These are phyloP conservation scores for Saccharomycopsis sp. DNA, from an alignment of 805 yeast genomes.

Conservation along the genomic window DNA sequence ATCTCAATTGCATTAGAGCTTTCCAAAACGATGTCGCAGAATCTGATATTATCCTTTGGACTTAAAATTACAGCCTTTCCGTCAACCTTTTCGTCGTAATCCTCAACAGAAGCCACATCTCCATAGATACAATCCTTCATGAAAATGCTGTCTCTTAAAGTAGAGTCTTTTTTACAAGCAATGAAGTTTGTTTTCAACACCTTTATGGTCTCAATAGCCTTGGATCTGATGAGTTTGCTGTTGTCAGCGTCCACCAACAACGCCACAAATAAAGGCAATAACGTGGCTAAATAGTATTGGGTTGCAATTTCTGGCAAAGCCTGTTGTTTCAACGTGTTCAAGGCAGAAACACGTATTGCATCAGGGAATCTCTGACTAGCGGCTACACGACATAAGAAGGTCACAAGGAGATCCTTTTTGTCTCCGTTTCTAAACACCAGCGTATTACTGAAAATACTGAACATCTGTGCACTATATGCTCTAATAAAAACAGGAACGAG, in stretches of 20 bases:
- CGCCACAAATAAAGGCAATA: constrained; percentile 53
- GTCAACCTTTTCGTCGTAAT: constrained; percentile 37
- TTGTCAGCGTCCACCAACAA: constrained; percentile 41
- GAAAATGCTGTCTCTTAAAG: constrained; percentile 29
- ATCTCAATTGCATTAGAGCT: constrained; percentile 38
- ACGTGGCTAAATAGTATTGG: constrained; percentile 34
- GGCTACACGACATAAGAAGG: constrained; percentile 53
- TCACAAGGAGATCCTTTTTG: constrained; percentile 36
- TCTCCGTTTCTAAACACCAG: constrained; percentile 33
- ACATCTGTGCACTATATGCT: constrained; percentile 31
- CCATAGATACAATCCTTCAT: constrained; percentile 57
- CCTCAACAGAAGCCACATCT: constrained; percentile 15
- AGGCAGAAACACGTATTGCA: constrained; percentile 45
- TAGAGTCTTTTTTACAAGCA: constrained; percentile 16
- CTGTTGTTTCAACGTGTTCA: constrained; percentile 34
- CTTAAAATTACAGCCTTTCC: constrained; percentile 38
- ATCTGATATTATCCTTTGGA: constrained; percentile 53
- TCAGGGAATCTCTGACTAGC: constrained; percentile 55
- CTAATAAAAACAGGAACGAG: constrained; percentile 39
- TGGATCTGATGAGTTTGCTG: constrained; percentile 46
- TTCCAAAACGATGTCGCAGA: constrained; percentile 37
- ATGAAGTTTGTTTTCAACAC: constrained; percentile 58
- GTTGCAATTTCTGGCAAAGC: constrained; percentile 19
- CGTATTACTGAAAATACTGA: constrained; percentile 27
- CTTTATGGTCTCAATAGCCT: constrained; percentile 47